These are phyloP conservation scores for Claviceps sp. DNA, from an alignment of 2,329 filamentous ascomycete species.

Conservation along the genomic window DNA sequence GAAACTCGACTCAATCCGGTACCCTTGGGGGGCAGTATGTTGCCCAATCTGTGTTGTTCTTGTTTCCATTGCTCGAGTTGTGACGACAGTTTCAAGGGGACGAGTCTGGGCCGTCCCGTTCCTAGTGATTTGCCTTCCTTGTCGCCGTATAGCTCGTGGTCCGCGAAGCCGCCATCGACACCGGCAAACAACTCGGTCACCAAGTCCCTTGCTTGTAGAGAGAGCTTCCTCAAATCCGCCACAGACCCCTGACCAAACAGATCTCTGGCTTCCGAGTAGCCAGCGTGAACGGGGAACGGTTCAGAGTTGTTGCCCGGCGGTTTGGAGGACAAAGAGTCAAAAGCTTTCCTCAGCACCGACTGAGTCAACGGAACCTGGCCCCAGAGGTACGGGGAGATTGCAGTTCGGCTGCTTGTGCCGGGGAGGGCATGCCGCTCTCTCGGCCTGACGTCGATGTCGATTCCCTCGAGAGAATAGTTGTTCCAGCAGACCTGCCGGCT, in stretches of 20 bases:
- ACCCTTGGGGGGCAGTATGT: constrained; percentile 10
- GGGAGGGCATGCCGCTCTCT: constrained; percentile 1
- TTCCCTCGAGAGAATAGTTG: constrained; percentile 6
- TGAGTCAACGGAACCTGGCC: constrained; percentile 3
- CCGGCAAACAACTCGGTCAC: constrained; percentile 7
- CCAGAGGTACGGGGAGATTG: constrained; percentile 9
- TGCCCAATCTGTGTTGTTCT: constrained; percentile 8
- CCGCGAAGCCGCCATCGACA: not conserved
- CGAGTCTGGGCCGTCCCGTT: constrained; percentile 4
- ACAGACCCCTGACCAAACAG: constrained; percentile 7
- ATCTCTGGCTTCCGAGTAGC: constrained; percentile 9
- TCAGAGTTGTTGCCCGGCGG: not conserved
- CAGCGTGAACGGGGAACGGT: constrained; percentile 2
- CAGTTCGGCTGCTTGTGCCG: not conserved
- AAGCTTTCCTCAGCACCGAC: not conserved
- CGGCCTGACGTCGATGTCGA: constrained; percentile 6
- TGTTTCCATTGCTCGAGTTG: constrained; percentile 10
- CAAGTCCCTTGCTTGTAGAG: constrained; percentile 5
- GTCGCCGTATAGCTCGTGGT: not conserved
- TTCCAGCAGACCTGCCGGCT: constrained; percentile 4
- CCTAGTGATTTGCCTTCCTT: not conserved
- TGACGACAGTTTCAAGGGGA: constrained; percentile 8
- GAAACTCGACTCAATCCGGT: constrained; percentile 7
- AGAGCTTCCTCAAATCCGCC: constrained; percentile 7
- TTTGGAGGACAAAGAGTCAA: not conserved